Evolutionary conservation across 192 early-diverging fungal species (phyloP).

Genomic region (Coemansia guatemalensis): DNA sequence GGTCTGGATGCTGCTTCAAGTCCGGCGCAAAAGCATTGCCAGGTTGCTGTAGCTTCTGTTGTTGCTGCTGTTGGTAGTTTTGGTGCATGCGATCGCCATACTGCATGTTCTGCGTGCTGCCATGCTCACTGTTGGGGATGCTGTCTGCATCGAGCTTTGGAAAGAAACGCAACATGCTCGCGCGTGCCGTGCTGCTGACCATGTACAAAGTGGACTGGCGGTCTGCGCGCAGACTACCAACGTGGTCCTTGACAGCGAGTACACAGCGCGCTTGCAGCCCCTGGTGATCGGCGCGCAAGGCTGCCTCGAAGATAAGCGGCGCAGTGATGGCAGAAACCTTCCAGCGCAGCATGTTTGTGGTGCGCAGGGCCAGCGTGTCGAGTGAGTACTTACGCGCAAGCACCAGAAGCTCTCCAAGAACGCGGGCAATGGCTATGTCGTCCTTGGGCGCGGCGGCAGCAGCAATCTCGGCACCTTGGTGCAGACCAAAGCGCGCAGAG

Average conservation of each 20-base stretch:
- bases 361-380: constrained; percentile 56
- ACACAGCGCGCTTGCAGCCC: constrained; percentile 60
- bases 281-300: constrained; percentile 64
- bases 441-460: constrained; percentile 19
- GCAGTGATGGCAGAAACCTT: constrained; percentile 62
- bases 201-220: constrained; percentile 37
- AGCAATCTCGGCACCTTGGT: constrained; percentile 25
- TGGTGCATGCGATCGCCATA: constrained; percentile 6
- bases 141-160: constrained; percentile 29
- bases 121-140: neutral
- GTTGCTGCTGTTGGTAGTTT: constrained; percentile 1
- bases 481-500: constrained; percentile 65
- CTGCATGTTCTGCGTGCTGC: neutral
- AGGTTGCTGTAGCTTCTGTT: neutral
- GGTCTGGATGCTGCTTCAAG: constrained; percentile 16
- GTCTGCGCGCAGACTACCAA: constrained; percentile 28
- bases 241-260: constrained; percentile 30
- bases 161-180: constrained; percentile 39
- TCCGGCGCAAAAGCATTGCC: constrained; percentile 8
- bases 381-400: constrained; percentile 65
- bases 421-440: constrained; percentile 29
- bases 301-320: constrained; percentile 66
- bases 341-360: constrained; percentile 62
- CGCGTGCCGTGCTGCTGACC: constrained; percentile 32
- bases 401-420: constrained; percentile 63